These are phyloP conservation scores for Nicotiana rustica DNA, from an alignment of 305 asterid genomes.

Conservation along the genomic window DNA sequence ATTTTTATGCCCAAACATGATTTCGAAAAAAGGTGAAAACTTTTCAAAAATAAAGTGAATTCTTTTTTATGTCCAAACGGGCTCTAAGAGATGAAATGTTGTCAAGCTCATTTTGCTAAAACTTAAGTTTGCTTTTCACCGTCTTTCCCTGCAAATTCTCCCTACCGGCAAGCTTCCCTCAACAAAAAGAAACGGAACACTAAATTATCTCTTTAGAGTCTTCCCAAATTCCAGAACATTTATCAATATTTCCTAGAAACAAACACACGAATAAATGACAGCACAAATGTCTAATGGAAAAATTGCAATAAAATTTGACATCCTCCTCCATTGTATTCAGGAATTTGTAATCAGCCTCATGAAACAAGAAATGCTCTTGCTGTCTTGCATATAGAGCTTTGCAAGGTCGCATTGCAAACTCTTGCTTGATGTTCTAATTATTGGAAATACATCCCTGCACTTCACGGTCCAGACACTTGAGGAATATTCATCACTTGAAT, in stretches of 20 bases:
- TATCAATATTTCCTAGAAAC: neutral
- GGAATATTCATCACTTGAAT: neutral
- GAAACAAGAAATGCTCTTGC: neutral
- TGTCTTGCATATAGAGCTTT: neutral
- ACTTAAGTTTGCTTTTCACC: too few species aligned
- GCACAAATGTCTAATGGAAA: neutral
- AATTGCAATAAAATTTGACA: neutral
- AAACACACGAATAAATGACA: neutral
- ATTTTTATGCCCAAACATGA: too few species aligned
- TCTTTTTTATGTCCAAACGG: too few species aligned
- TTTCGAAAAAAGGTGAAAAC: too few species aligned
- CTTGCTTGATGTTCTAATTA: neutral
- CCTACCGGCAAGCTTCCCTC: neutral
- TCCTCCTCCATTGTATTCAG: neutral
- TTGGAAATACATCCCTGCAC: neutral
- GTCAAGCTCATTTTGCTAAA: too few species aligned
- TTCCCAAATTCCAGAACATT: neutral
- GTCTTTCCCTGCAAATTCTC: neutral
- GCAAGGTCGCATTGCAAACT: conserved; percentile 10
- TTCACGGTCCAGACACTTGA: neutral
- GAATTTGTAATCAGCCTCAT: neutral
- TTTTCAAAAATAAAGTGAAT: too few species aligned
- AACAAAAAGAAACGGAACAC: too few species aligned
- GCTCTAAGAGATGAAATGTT: too few species aligned
- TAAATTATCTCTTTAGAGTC: too few species aligned